Base-by-base conservation (phyloP, 768 basidiomycete species). In the Pisolithus orientalis region DNA sequence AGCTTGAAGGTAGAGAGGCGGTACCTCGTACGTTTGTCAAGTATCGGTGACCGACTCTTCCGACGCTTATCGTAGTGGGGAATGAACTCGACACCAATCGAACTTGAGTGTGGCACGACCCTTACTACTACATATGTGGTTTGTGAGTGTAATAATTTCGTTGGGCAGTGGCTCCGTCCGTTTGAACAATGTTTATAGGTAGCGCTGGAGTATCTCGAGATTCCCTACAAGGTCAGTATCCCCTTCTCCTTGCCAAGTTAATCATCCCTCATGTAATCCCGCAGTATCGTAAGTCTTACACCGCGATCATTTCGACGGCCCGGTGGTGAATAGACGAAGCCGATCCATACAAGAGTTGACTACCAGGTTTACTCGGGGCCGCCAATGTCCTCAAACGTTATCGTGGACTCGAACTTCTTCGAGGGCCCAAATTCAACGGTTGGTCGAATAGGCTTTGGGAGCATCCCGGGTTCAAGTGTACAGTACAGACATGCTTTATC, bases 171-270 rank as follows among this genome's bases (percentile, higher is more conserved):
- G 62, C 88, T 88, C 61, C 90, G 87, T 62, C 87, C 87, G 0
- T 91, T 90, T 61, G 89, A 90, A 2, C 88, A 91, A 65, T 75
- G 90, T 14, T 86, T 80, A 2, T 92, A 90, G 90, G 75, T 83
- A 17, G 77, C 82, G 0, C 72, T 90, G 29, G 88, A 92, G 64
- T 76, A 79, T 55, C 78, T 89, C 21, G 75, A 73, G 1, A 78
- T 90, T 43, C 79, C 82, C 3, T 91, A 94, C 70, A 79, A 83
- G 63, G 86, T 84, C 53, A 47, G 71, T 21, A 21, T 21, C 21
- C 21, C 21, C 25, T n/a, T 55, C 62, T 38, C 5, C 24, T 39
- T 21, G 13, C 28, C 25, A 16, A 27, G 9, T 6, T n/a, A 16
- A 14, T 53, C 2, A 55, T 31, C 28, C 11, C 39, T 48, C 10